Evolutionary conservation across 2,329 filamentous ascomycete genomes (phyloP).

Genomic region (Sordariomycetes sp.): DNA sequence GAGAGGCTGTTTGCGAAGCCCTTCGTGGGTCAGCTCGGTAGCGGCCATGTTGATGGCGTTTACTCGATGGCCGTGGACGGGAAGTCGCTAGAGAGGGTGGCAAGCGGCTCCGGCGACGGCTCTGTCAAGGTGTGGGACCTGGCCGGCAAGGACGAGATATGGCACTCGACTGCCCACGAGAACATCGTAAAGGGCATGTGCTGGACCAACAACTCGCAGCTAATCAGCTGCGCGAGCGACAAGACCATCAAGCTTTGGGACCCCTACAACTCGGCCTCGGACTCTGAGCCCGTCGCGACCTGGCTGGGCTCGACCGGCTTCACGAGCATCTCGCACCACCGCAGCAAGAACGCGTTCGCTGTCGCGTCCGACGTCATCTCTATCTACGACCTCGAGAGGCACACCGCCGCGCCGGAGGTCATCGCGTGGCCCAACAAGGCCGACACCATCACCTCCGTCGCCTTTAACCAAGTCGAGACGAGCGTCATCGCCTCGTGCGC

Average conservation of each 20-base stretch:
- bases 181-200: slow-evolving; percentile 86
- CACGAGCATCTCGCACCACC: slow-evolving; percentile 72
- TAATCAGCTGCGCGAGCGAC: slow-evolving; percentile 80
- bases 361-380: slow-evolving; percentile 65
- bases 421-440: slow-evolving; percentile 77
- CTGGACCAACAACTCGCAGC: slow-evolving; percentile 76
- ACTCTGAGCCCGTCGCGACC: slow-evolving; percentile 62
- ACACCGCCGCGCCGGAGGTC: slow-evolving; percentile 69
- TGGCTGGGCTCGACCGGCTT: slow-evolving; percentile 79
- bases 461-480: slow-evolving; percentile 91
- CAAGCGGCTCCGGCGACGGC: slow-evolving; percentile 81
- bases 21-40: slow-evolving; percentile 76
- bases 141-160: slow-evolving; percentile 57
- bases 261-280: slow-evolving; percentile 61
- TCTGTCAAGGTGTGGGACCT: slow-evolving; percentile 92
- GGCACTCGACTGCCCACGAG: slow-evolving; percentile 73
- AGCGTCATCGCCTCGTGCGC: slow-evolving; percentile 78
- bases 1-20: slow-evolving; percentile 61
- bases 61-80: slow-evolving; percentile 75
- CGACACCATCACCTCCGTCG: slow-evolving; percentile 78
- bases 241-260: slow-evolving; percentile 83
- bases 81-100: slow-evolving; percentile 57
- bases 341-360: slow-evolving; percentile 66
- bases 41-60: slow-evolving; percentile 79
- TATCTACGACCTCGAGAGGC: slow-evolving; percentile 76